Percentiles rank a stretch among this genome's conserved stretches.
These are phyloP conservation scores for Amauroascus niger DNA, from an alignment of 2,329 filamentous ascomycete genomes.

Conservation along the genomic window DNA sequence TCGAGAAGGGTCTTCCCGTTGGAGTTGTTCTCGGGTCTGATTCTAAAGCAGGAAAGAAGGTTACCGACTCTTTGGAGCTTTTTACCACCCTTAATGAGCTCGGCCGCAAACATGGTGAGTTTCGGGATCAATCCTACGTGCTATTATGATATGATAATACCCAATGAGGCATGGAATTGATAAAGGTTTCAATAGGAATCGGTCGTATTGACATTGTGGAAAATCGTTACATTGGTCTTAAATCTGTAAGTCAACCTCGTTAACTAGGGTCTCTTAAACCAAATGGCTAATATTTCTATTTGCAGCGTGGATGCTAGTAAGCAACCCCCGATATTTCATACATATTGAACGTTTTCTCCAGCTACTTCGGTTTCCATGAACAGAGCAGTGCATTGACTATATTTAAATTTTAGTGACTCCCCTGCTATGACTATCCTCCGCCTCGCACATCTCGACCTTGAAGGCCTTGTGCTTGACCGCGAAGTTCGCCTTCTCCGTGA, in stretches of 20 bases:
- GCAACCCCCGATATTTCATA: neutral
- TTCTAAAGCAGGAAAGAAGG: conserved; percentile 12
- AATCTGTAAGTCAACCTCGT: conserved; percentile 28
- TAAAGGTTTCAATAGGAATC: conserved; percentile 41
- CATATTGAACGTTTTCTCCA: neutral
- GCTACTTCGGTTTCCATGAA: no score
- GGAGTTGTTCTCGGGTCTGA: conserved; percentile 14
- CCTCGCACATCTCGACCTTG: conserved; percentile 52
- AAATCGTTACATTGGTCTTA: conserved; percentile 63
- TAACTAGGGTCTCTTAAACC: neutral
- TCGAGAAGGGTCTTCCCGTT: conserved; percentile 21
- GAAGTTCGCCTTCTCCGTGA: conserved; percentile 56
- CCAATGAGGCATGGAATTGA: neutral
- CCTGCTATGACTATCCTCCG: conserved; percentile 50
- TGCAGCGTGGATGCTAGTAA: conserved; percentile 17
- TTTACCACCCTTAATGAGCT: conserved; percentile 18
- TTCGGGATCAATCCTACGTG: neutral
- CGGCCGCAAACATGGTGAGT: conserved; percentile 17
- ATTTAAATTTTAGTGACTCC: conserved; percentile 27
- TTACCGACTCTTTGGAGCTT: conserved; percentile 16
- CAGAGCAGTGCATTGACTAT: neutral
- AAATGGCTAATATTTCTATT: conserved; percentile 39
- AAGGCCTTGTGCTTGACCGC: conserved; percentile 55
- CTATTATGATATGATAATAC: neutral
- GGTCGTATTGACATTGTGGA: conserved; percentile 70